Evolutionary conservation across 305 asterid genomes (phyloP).

Genomic region (Fraxinus nigra): DNA sequence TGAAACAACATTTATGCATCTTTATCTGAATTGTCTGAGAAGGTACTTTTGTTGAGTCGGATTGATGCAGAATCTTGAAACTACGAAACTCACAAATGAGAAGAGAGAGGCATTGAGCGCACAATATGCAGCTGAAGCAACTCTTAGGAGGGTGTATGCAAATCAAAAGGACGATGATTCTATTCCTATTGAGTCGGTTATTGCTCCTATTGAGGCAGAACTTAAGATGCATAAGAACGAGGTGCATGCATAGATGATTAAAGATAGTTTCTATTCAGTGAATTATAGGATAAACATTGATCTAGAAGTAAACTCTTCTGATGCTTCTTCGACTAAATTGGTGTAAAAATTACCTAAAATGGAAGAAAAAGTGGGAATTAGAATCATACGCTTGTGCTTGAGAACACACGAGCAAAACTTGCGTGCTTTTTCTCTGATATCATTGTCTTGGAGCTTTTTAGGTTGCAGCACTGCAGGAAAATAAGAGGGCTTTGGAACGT

Average conservation of each 20-base stretch:
- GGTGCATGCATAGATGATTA: conserved; percentile 35
- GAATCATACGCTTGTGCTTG: not conserved
- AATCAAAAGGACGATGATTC: conserved; percentile 68
- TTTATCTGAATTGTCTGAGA: not conserved
- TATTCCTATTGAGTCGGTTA: conserved; percentile 61
- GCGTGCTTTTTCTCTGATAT: not conserved
- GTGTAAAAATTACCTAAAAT: not conserved
- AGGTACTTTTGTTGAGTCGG: conserved; percentile 9
- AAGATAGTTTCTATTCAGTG: not conserved
- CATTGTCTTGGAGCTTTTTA: conserved; percentile 26
- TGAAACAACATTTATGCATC: not conserved
- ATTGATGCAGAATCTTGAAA: conserved; percentile 68
- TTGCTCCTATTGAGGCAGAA: conserved; percentile 93
- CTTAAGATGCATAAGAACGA: conserved; percentile 75
- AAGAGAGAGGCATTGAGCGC: conserved; percentile 79
- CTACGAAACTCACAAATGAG: conserved; percentile 56
- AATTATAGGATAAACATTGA: not conserved
- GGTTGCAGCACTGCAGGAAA: conserved; percentile 73
- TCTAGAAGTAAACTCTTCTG: not conserved
- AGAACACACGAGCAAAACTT: not conserved
- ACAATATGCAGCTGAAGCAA: conserved; percentile 90
- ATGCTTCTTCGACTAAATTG: not conserved
- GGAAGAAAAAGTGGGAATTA: not conserved
- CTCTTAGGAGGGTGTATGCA: conserved; percentile 82
- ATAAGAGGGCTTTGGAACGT: conserved; percentile 72